Evolutionary conservation across 177 flowering plant species (phyloP).

Genomic region (Vitis hybrid): DNA sequence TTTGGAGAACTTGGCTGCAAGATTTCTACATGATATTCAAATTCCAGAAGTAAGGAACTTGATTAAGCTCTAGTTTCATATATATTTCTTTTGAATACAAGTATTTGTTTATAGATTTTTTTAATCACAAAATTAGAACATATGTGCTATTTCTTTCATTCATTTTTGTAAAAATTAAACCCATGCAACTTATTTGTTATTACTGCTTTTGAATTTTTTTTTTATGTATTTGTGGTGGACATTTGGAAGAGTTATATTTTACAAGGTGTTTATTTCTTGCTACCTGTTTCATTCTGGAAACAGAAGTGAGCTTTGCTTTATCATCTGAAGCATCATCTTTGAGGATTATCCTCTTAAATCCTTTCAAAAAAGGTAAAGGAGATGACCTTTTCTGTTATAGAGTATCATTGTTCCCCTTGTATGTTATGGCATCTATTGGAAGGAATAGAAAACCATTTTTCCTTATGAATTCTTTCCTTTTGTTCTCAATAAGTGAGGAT

Average conservation of each 20-base stretch:
- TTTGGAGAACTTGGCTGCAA: conserved; percentile 80
- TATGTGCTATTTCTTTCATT: no score
- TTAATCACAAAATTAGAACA: no score
- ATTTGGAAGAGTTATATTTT: background rate
- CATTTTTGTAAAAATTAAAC: no score
- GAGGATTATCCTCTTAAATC: background rate
- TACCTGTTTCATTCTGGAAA: background rate
- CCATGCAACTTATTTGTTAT: no score
- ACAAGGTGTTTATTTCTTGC: background rate
- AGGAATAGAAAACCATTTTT: no score
- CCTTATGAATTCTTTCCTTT: background rate
- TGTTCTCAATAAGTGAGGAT: background rate
- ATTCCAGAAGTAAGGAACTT: conserved; percentile 59
- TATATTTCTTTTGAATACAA: background rate
- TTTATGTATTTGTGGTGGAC: background rate
- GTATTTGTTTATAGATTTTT: background rate
- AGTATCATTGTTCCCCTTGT: background rate
- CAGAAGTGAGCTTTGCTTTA: background rate
- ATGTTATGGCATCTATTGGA: background rate
- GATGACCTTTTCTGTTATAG: background rate
- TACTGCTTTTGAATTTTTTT: background rate
- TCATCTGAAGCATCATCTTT: background rate
- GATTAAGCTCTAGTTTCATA: background rate
- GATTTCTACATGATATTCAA: conserved; percentile 80
- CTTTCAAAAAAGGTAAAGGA: background rate